Percentiles rank a stretch among this genome's conserved stretches.
These are phyloP conservation scores for Aspergillus haitiensis DNA, from an alignment of 495 filamentous ascomycete species.

Conservation along the genomic window DNA sequence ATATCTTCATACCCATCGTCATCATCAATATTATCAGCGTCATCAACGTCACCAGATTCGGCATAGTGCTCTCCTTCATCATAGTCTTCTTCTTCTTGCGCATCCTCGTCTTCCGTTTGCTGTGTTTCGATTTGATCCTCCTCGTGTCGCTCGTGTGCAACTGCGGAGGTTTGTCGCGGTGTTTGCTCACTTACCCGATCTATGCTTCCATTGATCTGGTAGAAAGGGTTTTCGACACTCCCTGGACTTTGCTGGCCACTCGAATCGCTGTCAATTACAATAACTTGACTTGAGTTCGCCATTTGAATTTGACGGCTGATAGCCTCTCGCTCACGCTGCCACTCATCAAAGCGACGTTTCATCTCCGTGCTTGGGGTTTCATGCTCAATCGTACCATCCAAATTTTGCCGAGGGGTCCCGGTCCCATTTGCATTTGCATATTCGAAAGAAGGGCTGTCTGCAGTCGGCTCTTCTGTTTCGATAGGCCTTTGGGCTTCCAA, in stretches of 20 bases:
- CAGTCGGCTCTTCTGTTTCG: slow-evolving; percentile 7
- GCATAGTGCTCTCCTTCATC: slow-evolving; percentile 2
- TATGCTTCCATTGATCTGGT: not conserved
- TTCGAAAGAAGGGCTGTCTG: slow-evolving; percentile 9
- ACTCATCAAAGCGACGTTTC: slow-evolving; percentile 43
- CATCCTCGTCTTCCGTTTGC: not conserved
- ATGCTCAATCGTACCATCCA: slow-evolving; percentile 9
- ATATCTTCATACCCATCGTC: slow-evolving; percentile 44
- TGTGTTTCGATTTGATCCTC: not conserved
- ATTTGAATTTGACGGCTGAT: slow-evolving; percentile 52
- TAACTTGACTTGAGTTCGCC: slow-evolving; percentile 48
- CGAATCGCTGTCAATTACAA: slow-evolving; percentile 53
- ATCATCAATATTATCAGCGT: slow-evolving; percentile 26
- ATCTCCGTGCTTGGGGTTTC: slow-evolving; percentile 23
- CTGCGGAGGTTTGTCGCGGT: not conserved
- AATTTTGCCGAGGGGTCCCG: slow-evolving; percentile 18
- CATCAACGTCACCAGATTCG: slow-evolving; percentile 13
- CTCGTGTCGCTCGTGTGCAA: not conserved
- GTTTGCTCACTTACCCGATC: not conserved
- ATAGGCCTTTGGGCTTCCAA: slow-evolving; percentile 11
- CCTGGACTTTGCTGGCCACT: slow-evolving; percentile 14
- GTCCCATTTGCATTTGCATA: slow-evolving; percentile 6
- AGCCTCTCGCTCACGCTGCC: slow-evolving; percentile 52
- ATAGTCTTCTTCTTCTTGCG: slow-evolving; percentile 1
- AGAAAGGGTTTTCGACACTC: slow-evolving; percentile 5